phyloP scores from a whole-genome alignment of 176 grass and related monocot genomes.

The Oryza rufipogon region DNA sequence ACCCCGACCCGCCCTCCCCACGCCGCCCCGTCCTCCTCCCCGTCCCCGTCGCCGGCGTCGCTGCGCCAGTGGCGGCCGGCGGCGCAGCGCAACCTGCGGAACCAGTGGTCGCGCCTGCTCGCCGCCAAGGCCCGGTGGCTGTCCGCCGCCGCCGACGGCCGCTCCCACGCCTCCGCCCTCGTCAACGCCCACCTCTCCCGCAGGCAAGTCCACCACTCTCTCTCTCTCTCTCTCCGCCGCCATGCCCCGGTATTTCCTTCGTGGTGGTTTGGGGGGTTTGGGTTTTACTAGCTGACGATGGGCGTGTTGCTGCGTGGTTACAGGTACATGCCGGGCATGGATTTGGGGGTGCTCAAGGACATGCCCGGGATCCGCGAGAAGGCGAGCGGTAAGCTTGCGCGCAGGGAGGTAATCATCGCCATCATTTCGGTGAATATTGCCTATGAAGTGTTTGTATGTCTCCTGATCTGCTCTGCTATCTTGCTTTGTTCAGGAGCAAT shows the following conservation, averaged over 20 bases:
- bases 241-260: background rate
- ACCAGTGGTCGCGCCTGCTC: constrained; percentile 74
- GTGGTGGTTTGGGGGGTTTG: background rate
- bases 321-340: constrained; percentile 64
- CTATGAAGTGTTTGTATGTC: background rate
- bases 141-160: constrained; percentile 36
- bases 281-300: constrained; percentile 16
- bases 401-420: constrained; percentile 59
- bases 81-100: constrained; percentile 74
- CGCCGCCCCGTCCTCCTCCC: constrained; percentile 26
- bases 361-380: constrained; percentile 70
- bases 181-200: constrained; percentile 61
- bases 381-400: constrained; percentile 64
- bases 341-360: constrained; percentile 78
- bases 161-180: constrained; percentile 54
- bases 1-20: constrained; percentile 22
- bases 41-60: constrained; percentile 41
- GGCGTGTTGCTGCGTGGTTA: constrained; percentile 20
- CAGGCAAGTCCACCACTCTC: constrained; percentile 37
- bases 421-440: constrained; percentile 15
- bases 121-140: constrained; percentile 57
- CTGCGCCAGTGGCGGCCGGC: constrained; percentile 63
- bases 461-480: constrained; percentile 28
- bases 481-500: constrained; percentile 58
- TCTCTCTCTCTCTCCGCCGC: too few species aligned